These are phyloP conservation scores for Coniferiporia sulphurascens DNA, from an alignment of 1,284 basidiomycete species.

Conservation along the genomic window DNA sequence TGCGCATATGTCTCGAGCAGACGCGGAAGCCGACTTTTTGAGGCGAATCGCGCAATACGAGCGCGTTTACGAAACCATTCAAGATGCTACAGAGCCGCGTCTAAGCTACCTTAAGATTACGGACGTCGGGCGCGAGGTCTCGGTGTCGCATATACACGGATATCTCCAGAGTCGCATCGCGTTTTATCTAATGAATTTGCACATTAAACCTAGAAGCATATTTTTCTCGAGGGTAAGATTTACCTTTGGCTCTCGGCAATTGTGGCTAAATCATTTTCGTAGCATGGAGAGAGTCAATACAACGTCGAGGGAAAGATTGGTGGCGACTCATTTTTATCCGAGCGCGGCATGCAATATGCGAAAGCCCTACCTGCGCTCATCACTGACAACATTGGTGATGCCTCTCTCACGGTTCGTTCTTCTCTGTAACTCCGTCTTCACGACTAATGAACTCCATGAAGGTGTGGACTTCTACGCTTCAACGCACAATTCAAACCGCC, in stretches of 20 bases:
- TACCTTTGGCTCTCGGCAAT: neutral
- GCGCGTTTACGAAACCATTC: constrained; percentile 90
- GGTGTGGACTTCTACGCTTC: constrained; percentile 97
- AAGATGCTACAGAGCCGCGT: constrained; percentile 62
- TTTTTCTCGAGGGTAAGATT: constrained; percentile 85
- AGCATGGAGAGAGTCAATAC: constrained; percentile 98
- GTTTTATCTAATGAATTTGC: constrained; percentile 98
- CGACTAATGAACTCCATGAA: constrained; percentile 17
- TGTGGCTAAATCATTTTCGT: constrained; percentile 15
- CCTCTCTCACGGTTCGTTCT: constrained; percentile 67
- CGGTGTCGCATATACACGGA: constrained; percentile 81
- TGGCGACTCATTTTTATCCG: constrained; percentile 87
- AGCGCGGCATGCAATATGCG: constrained; percentile 83
- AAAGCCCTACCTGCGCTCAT: constrained; percentile 83
- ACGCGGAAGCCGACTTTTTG: constrained; percentile 87
- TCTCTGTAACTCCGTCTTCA: neutral
- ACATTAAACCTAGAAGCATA: constrained; percentile 94
- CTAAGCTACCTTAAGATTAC: constrained; percentile 84
- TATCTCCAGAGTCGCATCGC: constrained; percentile 96
- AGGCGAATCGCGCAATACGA: constrained; percentile 93
- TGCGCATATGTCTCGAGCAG: constrained; percentile 79
- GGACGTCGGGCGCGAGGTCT: constrained; percentile 85
- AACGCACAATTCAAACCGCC: constrained; percentile 91
- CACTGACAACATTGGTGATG: constrained; percentile 87
- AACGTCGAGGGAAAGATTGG: constrained; percentile 98